Evolutionary conservation across 352 stramenopile genomes (phyloP), one percentile per base, ranked within the genome.

Genomic region (Pythium graminicola): DNA sequence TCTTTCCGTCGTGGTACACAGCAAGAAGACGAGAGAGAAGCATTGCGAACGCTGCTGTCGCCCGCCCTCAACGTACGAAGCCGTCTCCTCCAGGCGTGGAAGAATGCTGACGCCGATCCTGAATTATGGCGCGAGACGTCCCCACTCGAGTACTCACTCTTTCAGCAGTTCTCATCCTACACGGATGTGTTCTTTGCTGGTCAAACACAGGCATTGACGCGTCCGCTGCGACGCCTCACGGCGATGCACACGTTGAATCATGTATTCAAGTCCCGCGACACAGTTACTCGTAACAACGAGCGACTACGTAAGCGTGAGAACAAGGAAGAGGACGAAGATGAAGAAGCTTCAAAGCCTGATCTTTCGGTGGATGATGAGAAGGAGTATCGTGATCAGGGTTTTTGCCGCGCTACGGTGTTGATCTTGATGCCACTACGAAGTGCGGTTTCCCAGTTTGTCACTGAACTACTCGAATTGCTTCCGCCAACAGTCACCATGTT

Each of bases 201-300:
- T 14, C 81, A 91, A 48, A 86, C 78, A 31, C 64, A 75, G 23
- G 70, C 72, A 14, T 79, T 77, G 50, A 86, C 73, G 8, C 40
- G 54, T 19, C 67, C 51, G 17, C 51, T 91, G 48, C 81, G 81
- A 7, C 72, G 68, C 11, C 26, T 89, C 49, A 76, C 65, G 17
- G 77, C 75, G 0, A 89, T 91, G 81, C 81, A 91, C 54, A 69
- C 84, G 40, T 50, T 89, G 23, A 91, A 91, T 57, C 81, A 91
- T 60, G 62, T 91, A 2, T 26, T 88, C n/a, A 89, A 89, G 51
- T 66, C 73, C 8, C 70, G 81, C 10, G 81, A 91, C 35, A 91
- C 76, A 0, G 64, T 88, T 7, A 62, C 62, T 11, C 62, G 81
- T 16, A 86, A 89, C 64, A 88, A 86, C 40, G 81, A 89, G 45